Evolutionary conservation across 805 yeast species (phyloP).

Genomic region (Ogataea haglerorum): DNA sequence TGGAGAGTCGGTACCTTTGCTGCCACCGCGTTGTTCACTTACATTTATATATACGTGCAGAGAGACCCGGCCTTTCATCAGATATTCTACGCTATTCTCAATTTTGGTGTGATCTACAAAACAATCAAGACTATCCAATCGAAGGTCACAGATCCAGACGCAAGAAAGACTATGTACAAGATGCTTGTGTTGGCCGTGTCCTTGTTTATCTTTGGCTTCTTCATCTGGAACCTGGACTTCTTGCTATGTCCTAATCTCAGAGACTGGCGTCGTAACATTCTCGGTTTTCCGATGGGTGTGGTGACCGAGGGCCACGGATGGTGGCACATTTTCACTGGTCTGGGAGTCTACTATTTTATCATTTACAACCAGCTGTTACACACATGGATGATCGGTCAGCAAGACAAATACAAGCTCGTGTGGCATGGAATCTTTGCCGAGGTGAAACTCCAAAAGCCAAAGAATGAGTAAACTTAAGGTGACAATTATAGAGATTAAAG

Average conservation of each 20-base stretch:
- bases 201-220: constrained; percentile 66
- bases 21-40: constrained; percentile 49
- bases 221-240: constrained; percentile 87
- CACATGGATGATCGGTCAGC: constrained; percentile 57
- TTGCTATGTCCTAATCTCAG: constrained; percentile 66
- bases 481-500: neutral
- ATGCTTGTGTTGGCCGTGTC: constrained; percentile 30
- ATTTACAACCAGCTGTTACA: constrained; percentile 75
- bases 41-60: constrained; percentile 60
- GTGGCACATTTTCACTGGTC: constrained; percentile 92
- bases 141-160: constrained; percentile 20
- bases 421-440: constrained; percentile 59
- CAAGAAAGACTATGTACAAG: constrained; percentile 25
- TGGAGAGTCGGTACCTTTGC: constrained; percentile 31
- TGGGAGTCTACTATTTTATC: constrained; percentile 83
- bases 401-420: constrained; percentile 51
- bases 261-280: constrained; percentile 47
- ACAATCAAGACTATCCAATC: constrained; percentile 35
- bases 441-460: constrained; percentile 29
- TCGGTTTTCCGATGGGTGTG: constrained; percentile 84
- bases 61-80: constrained; percentile 90
- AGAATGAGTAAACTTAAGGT: constrained; percentile 5
- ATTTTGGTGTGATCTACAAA: constrained; percentile 65
- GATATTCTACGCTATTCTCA: constrained; percentile 74
- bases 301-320: constrained; percentile 91